Percentiles rank a stretch among this genome's conserved stretches.
Evolutionary conservation across 2,329 filamentous ascomycete species (phyloP).

Genomic region (Colletotrichum ledebouriae): DNA sequence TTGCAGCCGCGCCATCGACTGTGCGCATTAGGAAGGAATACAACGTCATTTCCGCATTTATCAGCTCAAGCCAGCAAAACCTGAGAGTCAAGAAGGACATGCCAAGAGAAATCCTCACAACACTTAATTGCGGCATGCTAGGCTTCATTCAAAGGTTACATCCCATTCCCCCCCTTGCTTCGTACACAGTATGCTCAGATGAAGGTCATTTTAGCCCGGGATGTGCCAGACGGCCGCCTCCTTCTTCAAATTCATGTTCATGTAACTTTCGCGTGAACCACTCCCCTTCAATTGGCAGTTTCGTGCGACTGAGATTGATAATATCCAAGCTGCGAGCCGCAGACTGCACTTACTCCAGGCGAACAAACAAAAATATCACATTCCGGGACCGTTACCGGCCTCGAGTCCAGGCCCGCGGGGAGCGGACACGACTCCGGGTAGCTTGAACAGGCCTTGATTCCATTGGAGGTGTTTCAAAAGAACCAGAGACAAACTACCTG

Average conservation of each 20-base stretch:
- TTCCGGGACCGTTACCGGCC: slow-evolving; percentile 2
- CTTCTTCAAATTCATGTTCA: too few species aligned
- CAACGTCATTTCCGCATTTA: slow-evolving; percentile 11
- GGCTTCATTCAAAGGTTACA: background rate
- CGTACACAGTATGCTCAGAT: too few species aligned
- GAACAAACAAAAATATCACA: slow-evolving; percentile 1
- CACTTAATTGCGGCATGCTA: background rate
- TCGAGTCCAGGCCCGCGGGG: slow-evolving; percentile 10
- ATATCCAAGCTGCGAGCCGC: too few species aligned
- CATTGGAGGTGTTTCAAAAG: background rate
- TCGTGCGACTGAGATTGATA: too few species aligned
- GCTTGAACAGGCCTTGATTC: background rate
- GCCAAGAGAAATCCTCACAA: background rate
- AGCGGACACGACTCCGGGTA: background rate
- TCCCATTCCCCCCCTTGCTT: background rate
- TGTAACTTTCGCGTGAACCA: too few species aligned
- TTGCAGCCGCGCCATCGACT: slow-evolving; percentile 6
- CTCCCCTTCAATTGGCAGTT: too few species aligned
- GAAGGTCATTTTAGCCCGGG: too few species aligned
- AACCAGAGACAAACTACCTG: background rate
- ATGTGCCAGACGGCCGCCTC: too few species aligned
- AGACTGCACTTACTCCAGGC: background rate
- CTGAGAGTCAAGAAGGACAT: background rate
- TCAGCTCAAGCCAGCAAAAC: slow-evolving; percentile 1
- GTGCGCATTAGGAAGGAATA: background rate